Base-by-base conservation (phyloP, 805 yeast species). In the Candida chauliodis region DNA sequence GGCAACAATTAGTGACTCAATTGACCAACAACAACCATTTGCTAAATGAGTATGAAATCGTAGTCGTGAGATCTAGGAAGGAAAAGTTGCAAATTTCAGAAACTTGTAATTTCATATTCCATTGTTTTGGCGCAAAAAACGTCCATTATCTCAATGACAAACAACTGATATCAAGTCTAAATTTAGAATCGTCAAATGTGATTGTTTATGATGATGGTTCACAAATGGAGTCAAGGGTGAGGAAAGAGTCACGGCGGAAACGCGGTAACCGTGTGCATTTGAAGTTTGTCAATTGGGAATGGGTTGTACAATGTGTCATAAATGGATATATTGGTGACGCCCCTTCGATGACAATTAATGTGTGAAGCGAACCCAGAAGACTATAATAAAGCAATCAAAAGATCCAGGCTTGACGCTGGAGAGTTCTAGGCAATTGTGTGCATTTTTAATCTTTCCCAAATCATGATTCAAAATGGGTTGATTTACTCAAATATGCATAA, bases 301-400 rank as follows among this genome's bases (percentile, higher is more conserved):
- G 85, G 85, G 64, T 78, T 1, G 82, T 78, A 1, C 84, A 79
- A 43, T 75, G 82, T 56, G 65, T 77, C 11, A 77, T 79, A 18
- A 58, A 66, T 42, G 56, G 56, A 16, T 45, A 52, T 42, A 52
- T 63, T 15, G 62, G 69, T 3, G 39, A 23, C 7, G 51, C 56
- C 4, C 42, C 47, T 3, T 40, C 43, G 14, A 25, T 34, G 25
- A 35, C 39, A n/a, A 27, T 44, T 11, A 36, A 30, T 16, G 26
- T 41, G 16, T 37, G 36, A 25, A 14, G 17, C 4, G 8, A 30
- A 10, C n/a, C n/a, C n/a, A n/a, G n/a, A n/a, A n/a, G n/a, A n/a
- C n/a, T n/a, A n/a, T n/a, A n/a, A n/a, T n/a, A n/a, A n/a, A n/a
- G n/a, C n/a, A n/a, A n/a, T n/a, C n/a, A n/a, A n/a, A n/a, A n/a